A percentile compares a stretch with the other conserved stretches of the same genome.
These are phyloP conservation scores for Inga oerstediana DNA, from an alignment of 306 rosid genomes.

Conservation along the genomic window DNA sequence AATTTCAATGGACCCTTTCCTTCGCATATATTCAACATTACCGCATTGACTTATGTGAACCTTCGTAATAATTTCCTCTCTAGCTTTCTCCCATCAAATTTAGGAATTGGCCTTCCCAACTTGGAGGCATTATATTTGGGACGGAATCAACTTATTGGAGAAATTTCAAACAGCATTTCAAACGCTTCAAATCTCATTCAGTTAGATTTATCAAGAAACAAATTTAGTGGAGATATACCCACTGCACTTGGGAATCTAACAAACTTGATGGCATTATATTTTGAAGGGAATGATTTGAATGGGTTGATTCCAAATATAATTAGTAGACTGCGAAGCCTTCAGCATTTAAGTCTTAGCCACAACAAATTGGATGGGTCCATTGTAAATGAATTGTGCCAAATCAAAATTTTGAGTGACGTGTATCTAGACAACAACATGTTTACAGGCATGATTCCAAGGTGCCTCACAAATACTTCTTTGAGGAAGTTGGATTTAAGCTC, in stretches of 20 bases:
- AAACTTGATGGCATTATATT: background rate
- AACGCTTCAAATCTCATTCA: background rate
- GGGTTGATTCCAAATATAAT: conserved; percentile 42
- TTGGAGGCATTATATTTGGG: background rate
- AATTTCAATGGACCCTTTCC: conserved; percentile 18
- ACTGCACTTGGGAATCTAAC: background rate
- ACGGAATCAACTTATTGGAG: background rate
- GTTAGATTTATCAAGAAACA: background rate
- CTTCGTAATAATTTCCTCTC: background rate
- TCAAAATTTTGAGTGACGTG: background rate
- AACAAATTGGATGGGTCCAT: background rate
- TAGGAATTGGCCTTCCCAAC: background rate
- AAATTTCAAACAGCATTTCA: background rate
- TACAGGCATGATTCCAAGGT: background rate
- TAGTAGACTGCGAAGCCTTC: conserved; percentile 27
- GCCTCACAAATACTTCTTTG: background rate
- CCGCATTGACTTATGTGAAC: background rate
- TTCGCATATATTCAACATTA: conserved; percentile 33
- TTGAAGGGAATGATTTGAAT: background rate
- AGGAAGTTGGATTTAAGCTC: background rate
- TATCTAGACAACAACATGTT: background rate
- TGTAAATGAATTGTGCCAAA: background rate
- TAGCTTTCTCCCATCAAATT: background rate
- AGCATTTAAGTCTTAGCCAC: conserved; percentile 9
- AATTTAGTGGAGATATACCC: background rate